Base-by-base conservation (phyloP, 192 early-diverging fungal genomes). In the Coemansia sp. region DNA sequence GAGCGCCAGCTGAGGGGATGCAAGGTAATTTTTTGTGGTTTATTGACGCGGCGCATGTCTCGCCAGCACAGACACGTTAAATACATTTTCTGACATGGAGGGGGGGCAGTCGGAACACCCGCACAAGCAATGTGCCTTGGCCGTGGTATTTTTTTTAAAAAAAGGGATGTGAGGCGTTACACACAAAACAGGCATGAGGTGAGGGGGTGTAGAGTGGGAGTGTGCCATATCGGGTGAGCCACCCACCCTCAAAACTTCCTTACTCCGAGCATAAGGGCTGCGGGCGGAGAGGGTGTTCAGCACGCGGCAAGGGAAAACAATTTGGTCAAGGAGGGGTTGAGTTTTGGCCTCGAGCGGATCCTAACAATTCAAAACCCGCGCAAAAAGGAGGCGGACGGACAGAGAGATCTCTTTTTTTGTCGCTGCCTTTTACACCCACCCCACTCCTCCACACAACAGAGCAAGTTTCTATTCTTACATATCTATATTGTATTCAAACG, bases 1-100 rank as follows among this genome's bases (percentile, higher is more conserved):
- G 54, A 57, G 57, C 31, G 57, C 57, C 57, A 60, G 57, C 57
- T 36, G 57, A 60, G 57, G 31, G 57, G 57, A 60, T 60, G 57
- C 57, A 60, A 60, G 57, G 57, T 60, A 60, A 60, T 60, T 31
- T 60, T 60, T n/a, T 60, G 57, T 60, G 57, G 57, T 60, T 60
- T 60, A 34, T 60, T 60, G 57, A 33, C 57, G 57, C 57, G 16
- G 57, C 54, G 54, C 57, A 60, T 33, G 57, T 60, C 57, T 60
- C 16, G 31, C 57, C 57, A 60, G 57, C 57, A 33, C 5, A 33
- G 57, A 24, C 57, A 60, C 31, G 57, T 60, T 60, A 60, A 36
- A 60, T 60, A 60, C 57, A 60, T 60, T 60, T 60, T 60, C 31
- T 60, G 49, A 20, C 22, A 44, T 16, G 54, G 33, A 60, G 34